Base-by-base conservation (phyloP, 768 basidiomycete genomes). In the Lentinus tigrinus region DNA sequence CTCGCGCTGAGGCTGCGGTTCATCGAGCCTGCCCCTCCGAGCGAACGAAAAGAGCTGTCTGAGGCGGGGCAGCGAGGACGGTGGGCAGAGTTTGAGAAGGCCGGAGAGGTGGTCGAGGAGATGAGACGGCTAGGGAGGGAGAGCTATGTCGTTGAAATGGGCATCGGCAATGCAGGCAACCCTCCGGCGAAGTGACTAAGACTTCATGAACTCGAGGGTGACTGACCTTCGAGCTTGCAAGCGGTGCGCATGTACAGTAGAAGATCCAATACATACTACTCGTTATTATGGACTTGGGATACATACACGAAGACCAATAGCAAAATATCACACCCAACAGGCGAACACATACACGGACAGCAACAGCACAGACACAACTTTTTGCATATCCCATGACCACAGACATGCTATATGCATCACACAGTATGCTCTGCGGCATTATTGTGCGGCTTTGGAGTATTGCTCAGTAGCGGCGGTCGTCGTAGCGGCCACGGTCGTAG, bases 21-120 rank as follows among this genome's bases (percentile, higher is more conserved):
- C 63, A 67, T 84, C 19, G 85, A 88, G 63, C 73, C 78, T 80
- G 5, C 62, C 61, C 9, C n/a, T 49, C 4, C 44, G n/a, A 26
- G 4, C 61, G 56, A 26, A 39, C 8, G 44, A 47, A 19, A 28
- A 17, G 58, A 61, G 47, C 27, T 27, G 49, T 10, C 4, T 24
- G 21, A 34, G 36, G 3, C 38, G 53, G 11, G 39, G 4, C 43
- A 23, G n/a, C 17, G 21, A 21, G 13, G 49, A 13, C 31, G 57
- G 27, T 90, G 89, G 89, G 69, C 64, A 0, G 89, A 91, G 66
- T 76, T 89, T 57, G 80, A 86, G 64, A 89, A 88, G 67, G 78
- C 89, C 0, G 84, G 84, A 1, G 84, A 89, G 63, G 85, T 85
- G 0, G 77, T 90, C 3, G 84, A 85, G 49, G 84, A 83, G 70